Base-by-base conservation (phyloP, 2,329 filamentous ascomycete genomes). In the Penicillium concentricum region DNA sequence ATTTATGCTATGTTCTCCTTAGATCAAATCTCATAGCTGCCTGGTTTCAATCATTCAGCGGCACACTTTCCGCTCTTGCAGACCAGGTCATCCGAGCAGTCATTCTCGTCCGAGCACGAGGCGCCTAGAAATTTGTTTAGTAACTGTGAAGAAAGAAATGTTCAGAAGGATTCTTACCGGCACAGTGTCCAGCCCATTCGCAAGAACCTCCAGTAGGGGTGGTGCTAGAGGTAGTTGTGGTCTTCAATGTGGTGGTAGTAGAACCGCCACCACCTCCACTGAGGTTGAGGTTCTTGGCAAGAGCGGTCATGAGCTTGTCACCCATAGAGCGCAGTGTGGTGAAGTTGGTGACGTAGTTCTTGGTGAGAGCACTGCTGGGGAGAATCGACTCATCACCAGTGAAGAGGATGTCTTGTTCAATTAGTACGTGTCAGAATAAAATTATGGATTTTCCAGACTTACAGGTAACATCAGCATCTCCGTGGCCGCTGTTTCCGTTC, bases 401-500 rank as follows among this genome's bases (percentile, higher is more conserved):
- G 61, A 72, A 72, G 15, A 72, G 39, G n/a, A 70, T 72, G 15
- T 71, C 69, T 72, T 7, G 1, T 18, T 12, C 1, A 9, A 32
- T 54, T 37, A 59, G 51, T 6, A 43, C 2, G 1, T 9, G 26
- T 15, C 15, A 7, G 10, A 5, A 10, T 1, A 24, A 5, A 26
- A 10, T 24, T 7, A 6, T 10, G 7, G 2, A 35, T 12, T 18
- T 18, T 5, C 0, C 9, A 7, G 32, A 48, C 62, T 45, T 61
- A 72, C 69, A 72, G 4, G 68, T 72, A 5, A 72, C 70, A 58
- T 72, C 70, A 4, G 58, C 53, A n/a, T 37, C 41, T 1, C 24
- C 53, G 41, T 72, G 70, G 15, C 69, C 70, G 16, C 28, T 58
- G 30, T 62, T 66, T 5, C 70, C 70, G 24, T 64, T 65, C 35